Percentiles rank a stretch among this genome's conserved stretches.
These are phyloP conservation scores for Syzygium oleosum DNA, from an alignment of 345 rosid genomes.

Conservation along the genomic window DNA sequence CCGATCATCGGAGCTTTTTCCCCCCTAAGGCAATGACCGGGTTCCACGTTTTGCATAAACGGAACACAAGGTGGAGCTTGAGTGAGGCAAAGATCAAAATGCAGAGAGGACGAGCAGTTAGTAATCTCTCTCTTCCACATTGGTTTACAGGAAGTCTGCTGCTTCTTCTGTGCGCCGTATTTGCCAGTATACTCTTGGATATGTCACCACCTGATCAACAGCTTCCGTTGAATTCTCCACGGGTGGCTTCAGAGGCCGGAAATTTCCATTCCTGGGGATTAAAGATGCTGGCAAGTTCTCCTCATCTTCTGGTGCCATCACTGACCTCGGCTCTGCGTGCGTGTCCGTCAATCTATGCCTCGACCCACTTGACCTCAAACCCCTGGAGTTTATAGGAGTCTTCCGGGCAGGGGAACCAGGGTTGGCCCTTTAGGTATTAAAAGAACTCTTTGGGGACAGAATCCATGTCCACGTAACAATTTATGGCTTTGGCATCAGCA, in stretches of 20 bases:
- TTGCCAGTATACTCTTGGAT: slow-evolving; percentile 73
- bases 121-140: slow-evolving; percentile 6
- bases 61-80: not conserved
- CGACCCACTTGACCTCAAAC: no score
- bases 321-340: slow-evolving; percentile 57
- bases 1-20: not conserved
- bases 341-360: no score
- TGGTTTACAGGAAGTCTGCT: slow-evolving; percentile 4
- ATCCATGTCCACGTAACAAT: no score
- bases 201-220: slow-evolving; percentile 55
- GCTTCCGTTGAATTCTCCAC: slow-evolving; percentile 54
- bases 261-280: slow-evolving; percentile 49
- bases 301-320: slow-evolving; percentile 66
- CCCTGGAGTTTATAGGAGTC: no score
- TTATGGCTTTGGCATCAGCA: no score
- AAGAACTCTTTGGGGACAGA: no score
- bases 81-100: not conserved
- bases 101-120: not conserved
- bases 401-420: no score
- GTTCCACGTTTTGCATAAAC: not conserved
- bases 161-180: slow-evolving; percentile 53
- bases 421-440: no score
- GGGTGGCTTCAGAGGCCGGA: slow-evolving; percentile 25
- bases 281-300: slow-evolving; percentile 40
- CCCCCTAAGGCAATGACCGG: not conserved